phyloP scores from a whole-genome alignment of 768 basidiomycete genomes.

The Tubosaeta sp. region DNA sequence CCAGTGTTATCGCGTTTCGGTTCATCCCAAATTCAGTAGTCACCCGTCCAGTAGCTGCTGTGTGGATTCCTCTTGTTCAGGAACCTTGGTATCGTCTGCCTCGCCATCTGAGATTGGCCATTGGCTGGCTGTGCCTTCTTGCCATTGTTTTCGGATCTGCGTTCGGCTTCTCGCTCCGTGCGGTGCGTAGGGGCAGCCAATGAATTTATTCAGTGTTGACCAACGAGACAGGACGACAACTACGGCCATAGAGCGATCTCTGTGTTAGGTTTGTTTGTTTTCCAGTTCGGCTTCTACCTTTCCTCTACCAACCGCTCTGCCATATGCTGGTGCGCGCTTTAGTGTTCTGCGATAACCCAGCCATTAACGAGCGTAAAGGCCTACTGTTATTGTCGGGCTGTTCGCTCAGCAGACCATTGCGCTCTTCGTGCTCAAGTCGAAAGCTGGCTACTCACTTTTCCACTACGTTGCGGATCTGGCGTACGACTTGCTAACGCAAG shows the following conservation, averaged over 20 bases:
- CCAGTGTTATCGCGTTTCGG: conserved; percentile 76
- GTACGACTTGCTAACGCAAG: conserved; percentile 71
- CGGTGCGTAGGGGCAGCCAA: conserved; percentile 34
- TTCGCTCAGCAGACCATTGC: conserved; percentile 84
- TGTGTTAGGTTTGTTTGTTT: conserved; percentile 72
- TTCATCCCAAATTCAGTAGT: conserved; percentile 72
- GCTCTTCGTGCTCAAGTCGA: conserved; percentile 82
- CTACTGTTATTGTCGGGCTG: conserved; percentile 83
- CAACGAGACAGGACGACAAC: conserved; percentile 44
- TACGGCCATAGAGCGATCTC: conserved; percentile 81
- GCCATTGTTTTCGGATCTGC: conserved; percentile 82
- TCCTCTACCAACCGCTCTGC: conserved; percentile 58
- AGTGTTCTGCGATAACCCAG: neutral
- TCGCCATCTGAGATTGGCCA: conserved; percentile 47
- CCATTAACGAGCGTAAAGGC: conserved; percentile 40
- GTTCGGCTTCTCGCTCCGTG: conserved; percentile 68
- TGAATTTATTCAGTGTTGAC: conserved; percentile 12
- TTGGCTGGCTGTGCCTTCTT: conserved; percentile 77
- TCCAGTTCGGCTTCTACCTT: conserved; percentile 72
- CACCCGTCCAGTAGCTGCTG: conserved; percentile 62
- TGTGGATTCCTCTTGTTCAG: conserved; percentile 66
- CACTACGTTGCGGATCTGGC: conserved; percentile 78
- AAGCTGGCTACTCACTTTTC: conserved; percentile 81
- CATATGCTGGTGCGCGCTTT: conserved; percentile 61
- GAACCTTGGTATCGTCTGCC: conserved; percentile 65